A percentile compares a stretch with the other conserved stretches of the same genome.
Evolutionary conservation across 2,329 filamentous ascomycete genomes (phyloP).

Genomic region (Fusarium coicis): DNA sequence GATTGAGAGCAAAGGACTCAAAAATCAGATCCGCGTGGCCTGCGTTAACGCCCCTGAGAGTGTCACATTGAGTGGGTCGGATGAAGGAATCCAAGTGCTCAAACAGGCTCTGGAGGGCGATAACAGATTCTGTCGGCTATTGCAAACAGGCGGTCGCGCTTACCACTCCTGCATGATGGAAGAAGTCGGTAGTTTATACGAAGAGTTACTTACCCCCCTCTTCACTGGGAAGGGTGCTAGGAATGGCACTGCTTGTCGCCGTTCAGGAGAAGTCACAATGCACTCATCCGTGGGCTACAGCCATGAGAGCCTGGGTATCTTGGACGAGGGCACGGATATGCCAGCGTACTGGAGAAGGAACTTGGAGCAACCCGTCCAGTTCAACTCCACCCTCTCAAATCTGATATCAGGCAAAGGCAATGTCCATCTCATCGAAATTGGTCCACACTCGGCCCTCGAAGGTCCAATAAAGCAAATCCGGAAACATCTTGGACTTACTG

Average conservation of each 20-base stretch:
- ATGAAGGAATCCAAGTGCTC: neutral
- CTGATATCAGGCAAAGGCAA: neutral
- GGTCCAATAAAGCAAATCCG: neutral
- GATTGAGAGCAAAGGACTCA: neutral
- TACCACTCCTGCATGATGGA: neutral
- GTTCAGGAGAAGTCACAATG: neutral
- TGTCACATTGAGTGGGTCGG: neutral
- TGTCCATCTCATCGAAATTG: neutral
- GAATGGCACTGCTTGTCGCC: accelerated
- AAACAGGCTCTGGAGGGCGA: neutral
- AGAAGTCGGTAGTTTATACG: neutral
- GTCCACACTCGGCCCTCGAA: neutral
- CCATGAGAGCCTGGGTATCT: neutral
- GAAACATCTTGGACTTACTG: neutral
- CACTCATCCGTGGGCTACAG: neutral
- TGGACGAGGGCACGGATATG: neutral
- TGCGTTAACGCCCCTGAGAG: neutral
- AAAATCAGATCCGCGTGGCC: neutral
- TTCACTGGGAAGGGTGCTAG: accelerated
- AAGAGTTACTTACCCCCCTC: neutral
- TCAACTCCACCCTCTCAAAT: neutral
- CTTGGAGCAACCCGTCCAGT: neutral
- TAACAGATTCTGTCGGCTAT: neutral
- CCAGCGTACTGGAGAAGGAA: neutral
- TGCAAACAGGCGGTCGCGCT: neutral